Evolutionary conservation across 306 rosid genomes (phyloP), one percentile per base, ranked within the genome.

Genomic region (Luffa acutangula): DNA sequence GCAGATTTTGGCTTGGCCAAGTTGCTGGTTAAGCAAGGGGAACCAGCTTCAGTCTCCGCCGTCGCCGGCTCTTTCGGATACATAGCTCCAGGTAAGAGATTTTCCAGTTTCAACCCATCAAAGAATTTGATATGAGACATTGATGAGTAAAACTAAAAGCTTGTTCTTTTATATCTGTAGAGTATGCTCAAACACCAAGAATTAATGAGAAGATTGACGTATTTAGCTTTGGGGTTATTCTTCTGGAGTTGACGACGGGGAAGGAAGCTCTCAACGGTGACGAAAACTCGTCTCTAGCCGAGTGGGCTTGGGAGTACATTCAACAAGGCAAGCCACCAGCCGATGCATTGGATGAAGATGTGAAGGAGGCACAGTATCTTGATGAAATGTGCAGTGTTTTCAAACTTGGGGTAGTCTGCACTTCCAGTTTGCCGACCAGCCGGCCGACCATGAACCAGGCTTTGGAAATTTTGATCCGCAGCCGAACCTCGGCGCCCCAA

Each of bases 11-110:
- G 98, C 34, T 81, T 95, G 4, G 97, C 96, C 17, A 92, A 80
- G 89, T 78, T 90, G 80, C 79, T 92, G 83, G 78, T 85, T 67
- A 90, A 81, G 64, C 89, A 93, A 18, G 97, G 91, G 67, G 93
- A 95, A 80, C 82, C 86, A 45, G 88, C 90, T n/a, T 89, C 91
- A 6, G 81, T 90, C 93, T 95, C 98, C 11, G 59, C 87, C 37
- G 91, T 92, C 12, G 91, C 86, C 20, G 98, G 98, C 20, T 89
- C 98, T 31, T 80, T 95, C 41, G 98, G 98, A 82, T 95, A 95
- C 85, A 85, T 95, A 78, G 98, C 98, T 79, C 98, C 98, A 84
- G 97, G 97, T 95, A 66, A 67, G n/a, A 39, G 41, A 73, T n/a
- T 5, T 70, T 14, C 43, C 69, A 9, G 9, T 39, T 20, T 18